Percentiles rank a stretch among this genome's conserved stretches.
These are phyloP conservation scores for Trypanosoma melophagium DNA, from an alignment of 208 protist genomes.

Conservation along the genomic window DNA sequence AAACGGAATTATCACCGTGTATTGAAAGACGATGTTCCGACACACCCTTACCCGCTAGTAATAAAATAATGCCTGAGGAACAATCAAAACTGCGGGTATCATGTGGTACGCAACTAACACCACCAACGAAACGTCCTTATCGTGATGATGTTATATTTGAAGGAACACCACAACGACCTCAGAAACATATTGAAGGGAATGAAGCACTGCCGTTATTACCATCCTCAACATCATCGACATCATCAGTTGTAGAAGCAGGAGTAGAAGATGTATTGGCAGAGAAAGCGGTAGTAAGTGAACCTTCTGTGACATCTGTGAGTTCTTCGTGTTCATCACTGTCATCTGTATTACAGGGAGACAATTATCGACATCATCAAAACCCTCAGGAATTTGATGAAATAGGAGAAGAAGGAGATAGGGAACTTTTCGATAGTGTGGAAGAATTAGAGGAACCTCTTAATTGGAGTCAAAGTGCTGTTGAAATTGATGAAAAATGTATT, in stretches of 20 bases:
- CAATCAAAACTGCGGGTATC: background rate
- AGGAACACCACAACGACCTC: background rate
- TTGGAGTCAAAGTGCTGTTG: conserved; percentile 3
- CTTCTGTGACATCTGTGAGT: background rate
- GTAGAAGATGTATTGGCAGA: background rate
- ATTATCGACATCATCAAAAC: too few species aligned
- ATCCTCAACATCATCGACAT: too few species aligned
- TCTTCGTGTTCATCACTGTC: background rate
- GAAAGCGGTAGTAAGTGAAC: background rate
- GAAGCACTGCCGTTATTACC: background rate
- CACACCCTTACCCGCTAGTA: background rate
- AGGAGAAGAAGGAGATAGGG: background rate
- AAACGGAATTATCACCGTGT: background rate
- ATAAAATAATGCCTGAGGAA: background rate
- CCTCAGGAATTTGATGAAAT: background rate
- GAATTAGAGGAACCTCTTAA: background rate
- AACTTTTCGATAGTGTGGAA: conserved; percentile 6
- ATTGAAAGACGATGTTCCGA: background rate
- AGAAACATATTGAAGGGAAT: background rate
- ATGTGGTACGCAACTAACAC: conserved; percentile 14
- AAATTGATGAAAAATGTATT: background rate
- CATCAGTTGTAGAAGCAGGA: too few species aligned
- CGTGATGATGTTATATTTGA: conserved; percentile 31
- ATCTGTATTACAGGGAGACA: background rate
- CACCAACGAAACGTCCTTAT: conserved; percentile 21